Evolutionary conservation across 2,329 filamentous ascomycete genomes (phyloP).

Genomic region (Akanthomyces lecanii): DNA sequence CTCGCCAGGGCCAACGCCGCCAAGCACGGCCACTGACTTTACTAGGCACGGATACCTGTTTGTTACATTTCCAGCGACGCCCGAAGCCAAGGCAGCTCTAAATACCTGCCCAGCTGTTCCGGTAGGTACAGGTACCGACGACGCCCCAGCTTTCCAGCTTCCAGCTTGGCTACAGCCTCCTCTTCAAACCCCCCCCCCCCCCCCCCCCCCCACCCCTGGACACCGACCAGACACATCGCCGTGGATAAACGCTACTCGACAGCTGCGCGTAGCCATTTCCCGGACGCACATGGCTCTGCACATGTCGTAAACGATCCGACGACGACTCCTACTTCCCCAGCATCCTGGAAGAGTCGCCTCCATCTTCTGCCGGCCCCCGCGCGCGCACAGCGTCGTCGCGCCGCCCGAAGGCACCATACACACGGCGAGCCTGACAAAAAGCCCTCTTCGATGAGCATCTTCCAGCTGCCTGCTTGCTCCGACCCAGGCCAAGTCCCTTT

Average conservation of each 20-base stretch:
- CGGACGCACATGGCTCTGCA: background rate
- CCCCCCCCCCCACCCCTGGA: too few relatives aligned
- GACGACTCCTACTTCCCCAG: background rate
- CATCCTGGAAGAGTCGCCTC: background rate
- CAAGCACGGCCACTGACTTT: background rate
- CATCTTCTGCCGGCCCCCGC: background rate
- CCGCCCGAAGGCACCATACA: background rate
- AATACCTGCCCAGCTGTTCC: too few relatives aligned
- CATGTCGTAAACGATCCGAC: background rate
- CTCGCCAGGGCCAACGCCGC: background rate
- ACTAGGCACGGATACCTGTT: too few relatives aligned
- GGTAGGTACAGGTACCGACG: background rate
- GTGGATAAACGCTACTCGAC: background rate
- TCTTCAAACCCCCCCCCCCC: background rate
- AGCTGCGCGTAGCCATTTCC: background rate
- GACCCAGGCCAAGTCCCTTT: background rate
- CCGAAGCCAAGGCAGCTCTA: too few relatives aligned
- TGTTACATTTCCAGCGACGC: too few relatives aligned
- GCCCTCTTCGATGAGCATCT: constrained; percentile 8
- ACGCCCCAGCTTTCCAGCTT: background rate
- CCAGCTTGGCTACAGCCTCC: background rate
- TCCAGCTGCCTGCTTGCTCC: background rate
- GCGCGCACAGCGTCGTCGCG: background rate
- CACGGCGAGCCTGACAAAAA: background rate
- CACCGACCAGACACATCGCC: background rate